phyloP scores from a whole-genome alignment of 2,329 filamentous ascomycete species.

The Cyphellophora europaea region DNA sequence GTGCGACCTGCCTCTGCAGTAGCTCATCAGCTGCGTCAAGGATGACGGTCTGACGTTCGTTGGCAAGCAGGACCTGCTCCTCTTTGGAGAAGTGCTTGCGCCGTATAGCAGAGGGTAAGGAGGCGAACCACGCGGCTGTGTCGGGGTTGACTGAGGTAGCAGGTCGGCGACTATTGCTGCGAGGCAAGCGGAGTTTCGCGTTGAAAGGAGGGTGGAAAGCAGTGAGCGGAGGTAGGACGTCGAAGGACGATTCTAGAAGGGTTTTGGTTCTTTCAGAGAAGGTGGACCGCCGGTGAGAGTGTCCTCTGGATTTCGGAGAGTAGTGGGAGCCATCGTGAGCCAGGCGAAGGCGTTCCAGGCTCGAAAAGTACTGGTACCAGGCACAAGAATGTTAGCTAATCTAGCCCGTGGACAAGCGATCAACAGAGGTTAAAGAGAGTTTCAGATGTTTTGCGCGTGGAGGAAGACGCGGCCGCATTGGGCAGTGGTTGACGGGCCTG shows the following conservation, averaged over 20 bases:
- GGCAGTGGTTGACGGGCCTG: no score
- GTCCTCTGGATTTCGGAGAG: conserved; percentile 1
- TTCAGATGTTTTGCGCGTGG: no score
- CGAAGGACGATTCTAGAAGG: conserved; percentile 3
- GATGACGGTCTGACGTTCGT: conserved; percentile 43
- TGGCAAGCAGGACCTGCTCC: conserved; percentile 56
- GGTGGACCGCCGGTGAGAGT: conserved; percentile 5
- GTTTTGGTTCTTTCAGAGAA: conserved; percentile 4
- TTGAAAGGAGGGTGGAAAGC: conserved; percentile 4
- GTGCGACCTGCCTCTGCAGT: conserved; percentile 28
- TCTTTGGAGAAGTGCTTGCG: conserved; percentile 61
- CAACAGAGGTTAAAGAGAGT: conserved; percentile 6
- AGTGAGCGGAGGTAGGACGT: conserved; percentile 5
- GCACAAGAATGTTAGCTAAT: conserved; percentile 16
- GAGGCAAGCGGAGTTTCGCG: conserved; percentile 7
- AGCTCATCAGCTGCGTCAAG: conserved; percentile 52
- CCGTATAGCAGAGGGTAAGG: conserved; percentile 63
- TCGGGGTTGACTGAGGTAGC: conserved; percentile 1
- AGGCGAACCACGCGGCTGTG: conserved; percentile 55
- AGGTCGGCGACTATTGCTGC: conserved; percentile 1
- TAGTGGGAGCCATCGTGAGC: conserved; percentile 18
- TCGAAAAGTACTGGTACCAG: conserved; percentile 24
- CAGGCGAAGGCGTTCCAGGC: conserved; percentile 23
- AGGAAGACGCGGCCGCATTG: no score
- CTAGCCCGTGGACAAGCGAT: conserved; percentile 13